These are phyloP conservation scores for Solanum megistacrolobum DNA, from an alignment of 257 asterid species.

Conservation along the genomic window DNA sequence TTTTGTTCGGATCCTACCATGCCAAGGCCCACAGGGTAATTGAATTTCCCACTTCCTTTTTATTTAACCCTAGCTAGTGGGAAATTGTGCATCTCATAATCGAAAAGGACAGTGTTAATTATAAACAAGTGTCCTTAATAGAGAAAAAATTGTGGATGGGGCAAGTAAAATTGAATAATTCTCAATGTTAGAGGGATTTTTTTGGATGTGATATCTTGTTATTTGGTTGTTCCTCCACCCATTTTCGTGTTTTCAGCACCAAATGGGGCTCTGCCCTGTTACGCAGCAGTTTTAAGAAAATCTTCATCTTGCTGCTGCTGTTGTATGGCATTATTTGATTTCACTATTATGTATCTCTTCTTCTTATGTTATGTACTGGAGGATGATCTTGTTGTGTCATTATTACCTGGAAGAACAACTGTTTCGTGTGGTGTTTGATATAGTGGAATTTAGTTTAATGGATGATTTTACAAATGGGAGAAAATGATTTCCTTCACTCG, in stretches of 20 bases:
- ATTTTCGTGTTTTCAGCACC: background rate
- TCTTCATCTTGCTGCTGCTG: background rate
- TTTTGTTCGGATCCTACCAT: background rate
- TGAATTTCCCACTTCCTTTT: background rate
- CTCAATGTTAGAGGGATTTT: constrained; percentile 6
- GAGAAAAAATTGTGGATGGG: background rate
- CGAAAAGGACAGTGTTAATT: background rate
- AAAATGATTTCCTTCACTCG: background rate
- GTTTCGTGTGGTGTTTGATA: background rate
- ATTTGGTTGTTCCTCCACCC: constrained; percentile 5
- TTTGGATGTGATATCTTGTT: constrained; percentile 2
- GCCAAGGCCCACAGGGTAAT: background rate
- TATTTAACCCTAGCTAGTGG: background rate
- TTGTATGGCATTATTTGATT: background rate
- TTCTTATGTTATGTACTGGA: background rate
- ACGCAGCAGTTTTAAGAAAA: background rate
- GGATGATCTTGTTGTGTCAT: background rate
- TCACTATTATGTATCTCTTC: background rate
- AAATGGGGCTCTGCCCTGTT: constrained; percentile 8
- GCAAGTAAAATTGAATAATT: background rate
- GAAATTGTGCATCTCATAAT: background rate
- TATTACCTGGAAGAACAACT: background rate
- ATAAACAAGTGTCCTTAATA: background rate
- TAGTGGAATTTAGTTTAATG: background rate
- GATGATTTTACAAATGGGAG: background rate